phyloP scores from a whole-genome alignment of 371 early-diverging fungal species.

The Lichtheimia ramosa region DNA sequence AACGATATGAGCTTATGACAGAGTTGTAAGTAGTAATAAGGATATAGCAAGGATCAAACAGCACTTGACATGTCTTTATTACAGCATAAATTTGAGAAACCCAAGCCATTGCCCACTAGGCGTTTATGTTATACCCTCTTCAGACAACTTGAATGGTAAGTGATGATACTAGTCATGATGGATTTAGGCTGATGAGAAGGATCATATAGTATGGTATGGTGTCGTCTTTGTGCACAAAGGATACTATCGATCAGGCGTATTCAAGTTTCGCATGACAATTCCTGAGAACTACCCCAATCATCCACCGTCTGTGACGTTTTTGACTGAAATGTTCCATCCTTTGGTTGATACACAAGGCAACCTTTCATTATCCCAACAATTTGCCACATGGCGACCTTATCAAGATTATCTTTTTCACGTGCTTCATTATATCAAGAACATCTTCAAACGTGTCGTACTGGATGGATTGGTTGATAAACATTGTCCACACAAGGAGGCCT shows the following conservation, averaged over 20 bases:
- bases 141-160: constrained; percentile 72
- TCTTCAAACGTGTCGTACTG: constrained; percentile 79
- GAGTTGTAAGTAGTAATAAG: constrained; percentile 15
- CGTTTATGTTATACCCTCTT: constrained; percentile 85
- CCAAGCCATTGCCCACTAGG: constrained; percentile 83
- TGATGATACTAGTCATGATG: background rate
- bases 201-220: constrained; percentile 75
- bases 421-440: constrained; percentile 81
- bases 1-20: constrained; percentile 20
- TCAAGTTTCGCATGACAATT: constrained; percentile 88
- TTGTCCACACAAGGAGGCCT: constrained; percentile 76
- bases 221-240: constrained; percentile 85
- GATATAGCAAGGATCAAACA: background rate
- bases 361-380: constrained; percentile 72
- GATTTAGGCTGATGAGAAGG: background rate
- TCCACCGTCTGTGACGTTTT: constrained; percentile 86
- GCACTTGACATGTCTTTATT: background rate
- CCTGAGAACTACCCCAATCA: constrained; percentile 84
- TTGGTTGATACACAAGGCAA: constrained; percentile 77
- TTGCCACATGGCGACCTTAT: constrained; percentile 81
- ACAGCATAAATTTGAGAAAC: constrained; percentile 74
- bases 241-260: constrained; percentile 90
- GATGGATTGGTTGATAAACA: constrained; percentile 67
- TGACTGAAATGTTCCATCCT: constrained; percentile 94
- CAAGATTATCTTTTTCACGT: constrained; percentile 83